phyloP scores from a whole-genome alignment of 768 basidiomycete species.

The Psilocybe cubensis region DNA sequence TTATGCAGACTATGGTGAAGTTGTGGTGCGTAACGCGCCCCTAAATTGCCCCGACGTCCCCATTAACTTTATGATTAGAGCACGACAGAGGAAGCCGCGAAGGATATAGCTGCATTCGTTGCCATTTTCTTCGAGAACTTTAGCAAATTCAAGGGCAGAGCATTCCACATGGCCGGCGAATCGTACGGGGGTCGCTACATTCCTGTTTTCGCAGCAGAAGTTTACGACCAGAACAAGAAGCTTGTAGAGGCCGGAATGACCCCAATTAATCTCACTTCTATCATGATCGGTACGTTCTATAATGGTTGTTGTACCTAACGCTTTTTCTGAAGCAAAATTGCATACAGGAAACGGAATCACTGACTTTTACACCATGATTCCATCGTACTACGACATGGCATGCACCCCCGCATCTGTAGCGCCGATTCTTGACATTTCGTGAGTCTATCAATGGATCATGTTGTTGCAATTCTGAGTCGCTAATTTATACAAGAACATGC shows the following conservation, averaged over 20 bases:
- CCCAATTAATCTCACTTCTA: slow-evolving; percentile 66
- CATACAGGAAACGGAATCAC: slow-evolving; percentile 65
- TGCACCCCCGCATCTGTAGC: slow-evolving; percentile 55
- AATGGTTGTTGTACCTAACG: not conserved
- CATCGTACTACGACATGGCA: slow-evolving; percentile 49
- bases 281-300: slow-evolving; percentile 62
- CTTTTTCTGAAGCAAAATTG: not conserved
- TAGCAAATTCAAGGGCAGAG: slow-evolving; percentile 66
- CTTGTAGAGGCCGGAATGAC: slow-evolving; percentile 55
- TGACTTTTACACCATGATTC: slow-evolving; percentile 49
- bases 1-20: slow-evolving; percentile 66
- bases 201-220: slow-evolving; percentile 75
- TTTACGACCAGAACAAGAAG: slow-evolving; percentile 71
- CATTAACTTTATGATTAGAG: slow-evolving; percentile 34
- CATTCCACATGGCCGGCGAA: slow-evolving; percentile 73
- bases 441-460: slow-evolving; percentile 30
- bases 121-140: slow-evolving; percentile 79
- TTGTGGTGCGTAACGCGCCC: slow-evolving; percentile 38
- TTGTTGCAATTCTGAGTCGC: slow-evolving; percentile 12
- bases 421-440: slow-evolving; percentile 53
- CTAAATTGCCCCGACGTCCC: not conserved
- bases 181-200: slow-evolving; percentile 82
- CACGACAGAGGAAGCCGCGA: slow-evolving; percentile 69
- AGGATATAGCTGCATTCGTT: slow-evolving; percentile 73
- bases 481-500: slow-evolving; percentile 38